phyloP scores from a whole-genome alignment of 176 grass and related monocot species.

The Triticum urartu region DNA sequence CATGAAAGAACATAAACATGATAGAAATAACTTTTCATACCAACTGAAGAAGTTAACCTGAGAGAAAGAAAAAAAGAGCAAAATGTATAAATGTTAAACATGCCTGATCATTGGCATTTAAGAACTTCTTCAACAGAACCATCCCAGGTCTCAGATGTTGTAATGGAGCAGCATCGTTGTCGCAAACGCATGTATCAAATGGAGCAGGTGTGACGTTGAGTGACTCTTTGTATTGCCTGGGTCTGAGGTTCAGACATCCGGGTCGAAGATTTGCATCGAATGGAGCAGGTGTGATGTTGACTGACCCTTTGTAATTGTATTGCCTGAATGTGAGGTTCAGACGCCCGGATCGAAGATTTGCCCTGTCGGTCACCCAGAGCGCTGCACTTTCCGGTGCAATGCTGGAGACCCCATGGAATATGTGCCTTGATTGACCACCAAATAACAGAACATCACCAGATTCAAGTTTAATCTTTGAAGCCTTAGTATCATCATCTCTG shows the following conservation, averaged over 20 bases:
- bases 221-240: conserved; percentile 23
- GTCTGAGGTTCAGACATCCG: conserved; percentile 56
- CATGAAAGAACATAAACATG: too few relatives aligned
- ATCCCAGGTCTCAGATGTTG: conserved; percentile 48
- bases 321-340: conserved; percentile 64
- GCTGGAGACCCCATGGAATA: conserved; percentile 49
- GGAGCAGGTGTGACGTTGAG: too few relatives aligned
- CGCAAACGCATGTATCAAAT: too few relatives aligned
- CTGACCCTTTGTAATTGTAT: too few relatives aligned
- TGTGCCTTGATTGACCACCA: conserved; percentile 49
- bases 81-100: too few relatives aligned
- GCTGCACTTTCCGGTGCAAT: conserved; percentile 34
- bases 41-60: neutral
- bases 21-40: too few relatives aligned
- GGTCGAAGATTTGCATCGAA: conserved; percentile 23
- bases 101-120: conserved; percentile 42
- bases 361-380: conserved; percentile 17
- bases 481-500: conserved; percentile 14
- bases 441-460: conserved; percentile 61
- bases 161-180: conserved; percentile 4
- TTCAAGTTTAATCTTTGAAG: conserved; percentile 48
- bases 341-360: conserved; percentile 46
- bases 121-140: conserved; percentile 52
- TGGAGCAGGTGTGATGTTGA: too few relatives aligned
- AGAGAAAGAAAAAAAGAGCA: neutral